Evolutionary conservation across 2,329 filamentous ascomycete species (phyloP), one percentile per base, ranked within the genome.

Genomic region (Albifimbria verrucaria): DNA sequence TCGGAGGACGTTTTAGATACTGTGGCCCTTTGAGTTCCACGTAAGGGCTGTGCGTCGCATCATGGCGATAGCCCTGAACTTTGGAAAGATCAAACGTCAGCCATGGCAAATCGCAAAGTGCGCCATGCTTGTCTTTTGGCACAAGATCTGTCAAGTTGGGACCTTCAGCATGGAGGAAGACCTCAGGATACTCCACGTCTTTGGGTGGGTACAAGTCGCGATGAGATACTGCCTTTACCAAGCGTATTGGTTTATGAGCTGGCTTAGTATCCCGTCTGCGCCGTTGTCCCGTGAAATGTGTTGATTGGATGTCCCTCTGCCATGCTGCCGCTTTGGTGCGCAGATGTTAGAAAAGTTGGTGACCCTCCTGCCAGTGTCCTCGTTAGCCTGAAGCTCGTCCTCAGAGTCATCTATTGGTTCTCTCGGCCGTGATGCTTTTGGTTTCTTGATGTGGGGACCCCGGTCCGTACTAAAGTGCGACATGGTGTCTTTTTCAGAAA

Each of bases 221-320:
- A n/a, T 12, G 32, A 39, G 32, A 17, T 15, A 12, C 11, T 15
- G 32, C 32, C 18, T n/a, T 12, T 17, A 39, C 5, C 18, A 39
- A 39, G 32, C 32, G 32, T n/a, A 39, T 39, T 5, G 32, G 32
- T 4, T 39, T 39, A 4, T 12, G 32, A 12, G 4, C 18, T 4
- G 32, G 32, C 11, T 39, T 39, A 23, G 21, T 25, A 3, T n/a
- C 18, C n/a, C 7, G 18, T 23, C 18, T 45, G 24, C n/a, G 49
- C 52, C n/a, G 50, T 23, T 20, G 50, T 36, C 36, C 50, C 22
- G 28, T 17, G 32, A 63, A 62, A 4, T 18, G 21, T 7, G 59
- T 63, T 6, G 28, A 52, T 20, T 44, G 52, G 7, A 65, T 60
- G 28, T 65, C 62, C 24, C 57, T 57, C 47, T 58, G 52, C 21